phyloP scores from a whole-genome alignment of 225 moss, liverwort and hornwort genomes.

The Takakia lepidozioides region DNA sequence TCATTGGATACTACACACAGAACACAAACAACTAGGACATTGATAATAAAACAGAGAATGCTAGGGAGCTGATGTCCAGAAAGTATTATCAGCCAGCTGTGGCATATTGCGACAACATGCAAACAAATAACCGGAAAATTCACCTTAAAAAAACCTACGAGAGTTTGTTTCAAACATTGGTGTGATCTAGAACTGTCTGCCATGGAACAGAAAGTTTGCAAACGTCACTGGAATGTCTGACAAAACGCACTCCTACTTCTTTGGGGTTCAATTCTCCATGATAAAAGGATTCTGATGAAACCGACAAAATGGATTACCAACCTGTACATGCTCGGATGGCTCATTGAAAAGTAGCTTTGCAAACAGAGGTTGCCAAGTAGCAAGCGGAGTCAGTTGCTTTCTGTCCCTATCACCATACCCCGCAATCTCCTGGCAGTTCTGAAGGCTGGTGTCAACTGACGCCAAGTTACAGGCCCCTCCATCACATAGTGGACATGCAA shows the following conservation, averaged over 20 bases:
- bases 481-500: constrained; percentile 63
- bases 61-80: too few relatives aligned
- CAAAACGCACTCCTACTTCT: neutral
- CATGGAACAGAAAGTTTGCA: neutral
- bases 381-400: constrained; percentile 16
- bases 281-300: neutral
- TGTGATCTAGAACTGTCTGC: too few relatives aligned
- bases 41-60: too few relatives aligned
- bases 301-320: constrained; percentile 9
- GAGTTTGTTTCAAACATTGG: neutral
- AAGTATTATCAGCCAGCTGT: too few relatives aligned
- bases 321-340: constrained; percentile 76
- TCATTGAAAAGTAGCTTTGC: constrained; percentile 50
- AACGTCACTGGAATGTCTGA: neutral
- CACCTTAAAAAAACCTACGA: neutral
- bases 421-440: too few relatives aligned
- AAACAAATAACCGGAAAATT: neutral
- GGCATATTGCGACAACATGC: too few relatives aligned
- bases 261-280: neutral
- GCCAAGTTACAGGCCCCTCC: constrained; percentile 11
- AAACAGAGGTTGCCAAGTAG: constrained; percentile 65
- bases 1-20: too few relatives aligned
- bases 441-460: too few relatives aligned
- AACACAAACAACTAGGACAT: too few relatives aligned
- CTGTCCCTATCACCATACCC: too few relatives aligned